Percentiles rank a stretch among this genome's conserved stretches.
These are phyloP conservation scores for Striga asiatica DNA, from an alignment of 257 asterid species.

Conservation along the genomic window DNA sequence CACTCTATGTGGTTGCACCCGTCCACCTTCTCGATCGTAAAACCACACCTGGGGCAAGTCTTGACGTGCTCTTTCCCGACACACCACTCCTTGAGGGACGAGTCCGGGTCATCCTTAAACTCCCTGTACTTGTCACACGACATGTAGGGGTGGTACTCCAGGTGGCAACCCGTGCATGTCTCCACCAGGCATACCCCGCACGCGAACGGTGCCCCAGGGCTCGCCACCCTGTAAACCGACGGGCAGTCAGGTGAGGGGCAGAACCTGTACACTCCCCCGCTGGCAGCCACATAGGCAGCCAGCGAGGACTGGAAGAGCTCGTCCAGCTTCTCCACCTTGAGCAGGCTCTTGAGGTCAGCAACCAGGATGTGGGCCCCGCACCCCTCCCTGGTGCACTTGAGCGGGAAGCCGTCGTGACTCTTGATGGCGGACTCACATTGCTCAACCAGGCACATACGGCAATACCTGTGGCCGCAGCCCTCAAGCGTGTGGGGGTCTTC, in stretches of 20 bases:
- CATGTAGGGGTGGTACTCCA: constrained; percentile 59
- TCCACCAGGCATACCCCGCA: constrained; percentile 74
- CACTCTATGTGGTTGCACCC: constrained; percentile 92
- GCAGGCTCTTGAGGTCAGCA: constrained; percentile 46
- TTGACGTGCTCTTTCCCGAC: constrained; percentile 61
- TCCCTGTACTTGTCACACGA: constrained; percentile 61
- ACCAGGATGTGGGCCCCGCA: constrained; percentile 48
- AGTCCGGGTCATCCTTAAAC: constrained; percentile 70
- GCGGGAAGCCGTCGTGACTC: constrained; percentile 52
- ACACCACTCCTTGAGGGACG: constrained; percentile 71
- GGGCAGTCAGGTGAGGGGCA: constrained; percentile 98
- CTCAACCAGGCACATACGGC: constrained; percentile 64
- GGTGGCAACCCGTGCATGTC: constrained; percentile 83
- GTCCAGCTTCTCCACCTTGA: constrained; percentile 49
- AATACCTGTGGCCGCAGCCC: constrained; percentile 55
- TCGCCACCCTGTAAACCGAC: constrained; percentile 50
- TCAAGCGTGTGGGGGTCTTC: constrained; percentile 64
- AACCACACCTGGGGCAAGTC: constrained; percentile 63
- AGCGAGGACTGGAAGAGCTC: constrained; percentile 79
- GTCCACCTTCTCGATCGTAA: constrained; percentile 74
- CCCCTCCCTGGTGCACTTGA: constrained; percentile 38
- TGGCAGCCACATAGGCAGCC: constrained; percentile 56
- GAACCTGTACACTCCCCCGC: constrained; percentile 55
- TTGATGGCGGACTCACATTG: constrained; percentile 69
- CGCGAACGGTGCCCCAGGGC: constrained; percentile 23